These are phyloP conservation scores for Diaporthe batatas DNA, from an alignment of 2,329 filamentous ascomycete genomes.

Conservation along the genomic window DNA sequence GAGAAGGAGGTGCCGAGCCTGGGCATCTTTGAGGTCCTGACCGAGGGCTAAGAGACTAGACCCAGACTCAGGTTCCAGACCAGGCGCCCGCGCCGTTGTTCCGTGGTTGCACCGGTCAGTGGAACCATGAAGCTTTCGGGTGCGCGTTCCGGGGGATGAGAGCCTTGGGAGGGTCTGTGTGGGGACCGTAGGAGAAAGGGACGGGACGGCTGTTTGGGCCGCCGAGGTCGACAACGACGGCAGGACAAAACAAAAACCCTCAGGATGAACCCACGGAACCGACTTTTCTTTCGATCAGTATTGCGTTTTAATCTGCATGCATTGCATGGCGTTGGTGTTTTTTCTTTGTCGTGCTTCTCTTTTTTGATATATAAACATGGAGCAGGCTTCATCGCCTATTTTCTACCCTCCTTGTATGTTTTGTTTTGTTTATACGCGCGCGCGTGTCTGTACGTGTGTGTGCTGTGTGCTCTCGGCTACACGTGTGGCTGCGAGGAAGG, in stretches of 20 bases:
- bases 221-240: conserved; percentile 7
- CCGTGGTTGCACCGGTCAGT: too few species aligned
- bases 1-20: conserved; percentile 38
- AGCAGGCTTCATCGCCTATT: conserved; percentile 36
- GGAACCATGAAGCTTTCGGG: too few species aligned
- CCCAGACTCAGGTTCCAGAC: neutral
- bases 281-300: conserved; percentile 19
- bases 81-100: too few species aligned
- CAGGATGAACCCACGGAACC: conserved; percentile 17
- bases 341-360: neutral
- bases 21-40: conserved; percentile 42
- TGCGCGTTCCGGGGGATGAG: neutral
- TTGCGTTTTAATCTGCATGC: conserved; percentile 35
- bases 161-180: neutral
- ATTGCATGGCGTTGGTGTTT: conserved; percentile 38
- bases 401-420: neutral
- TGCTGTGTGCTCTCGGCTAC: neutral
- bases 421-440: neutral
- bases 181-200: neutral
- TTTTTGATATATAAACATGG: conserved; percentile 20
- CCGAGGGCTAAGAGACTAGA: conserved; percentile 24
- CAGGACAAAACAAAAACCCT: neutral
- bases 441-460: neutral
- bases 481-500: neutral
- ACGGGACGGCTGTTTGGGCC: neutral